phyloP scores from a whole-genome alignment of 176 grass and related monocot species.

The Canna indica region DNA sequence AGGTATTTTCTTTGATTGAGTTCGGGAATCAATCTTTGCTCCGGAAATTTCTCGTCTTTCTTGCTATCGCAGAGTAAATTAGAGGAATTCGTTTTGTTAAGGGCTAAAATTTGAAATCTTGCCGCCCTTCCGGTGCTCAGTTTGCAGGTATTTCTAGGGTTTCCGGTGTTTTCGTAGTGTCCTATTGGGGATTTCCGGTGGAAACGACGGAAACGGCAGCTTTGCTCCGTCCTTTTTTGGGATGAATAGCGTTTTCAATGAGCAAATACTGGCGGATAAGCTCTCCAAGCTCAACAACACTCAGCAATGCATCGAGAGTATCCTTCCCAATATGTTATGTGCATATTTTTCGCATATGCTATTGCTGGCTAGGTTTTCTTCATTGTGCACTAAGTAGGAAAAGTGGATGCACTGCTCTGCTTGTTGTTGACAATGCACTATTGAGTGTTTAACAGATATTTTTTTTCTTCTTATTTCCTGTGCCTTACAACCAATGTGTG shows the following conservation, averaged over 20 bases:
- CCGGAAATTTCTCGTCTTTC: not conserved
- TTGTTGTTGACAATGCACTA: not conserved
- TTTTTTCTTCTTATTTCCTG: not conserved
- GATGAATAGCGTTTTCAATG: conserved; percentile 86
- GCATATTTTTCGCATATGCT: conserved; percentile 6
- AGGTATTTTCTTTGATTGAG: not conserved
- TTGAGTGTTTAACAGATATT: not conserved
- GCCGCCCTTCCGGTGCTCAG: not conserved
- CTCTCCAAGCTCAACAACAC: conserved; percentile 95
- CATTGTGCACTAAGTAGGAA: not conserved
- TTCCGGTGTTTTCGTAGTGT: not conserved
- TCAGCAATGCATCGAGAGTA: conserved; percentile 99
- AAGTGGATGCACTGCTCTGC: not conserved
- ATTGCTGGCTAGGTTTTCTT: not conserved
- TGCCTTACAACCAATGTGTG: too few relatives aligned
- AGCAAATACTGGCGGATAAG: conserved; percentile 85
- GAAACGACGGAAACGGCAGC: not conserved
- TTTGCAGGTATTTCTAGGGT: conserved; percentile 6
- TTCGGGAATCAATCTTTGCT: not conserved
- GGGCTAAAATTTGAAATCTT: conserved; percentile 3
- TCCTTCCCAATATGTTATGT: conserved; percentile 40
- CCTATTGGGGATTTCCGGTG: not conserved
- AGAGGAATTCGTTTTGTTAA: not conserved
- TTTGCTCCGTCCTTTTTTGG: conserved; percentile 9
- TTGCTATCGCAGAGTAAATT: not conserved